Conservation (phyloP, 345 rosid genomes). For the Aethionema arabicum region DNA sequence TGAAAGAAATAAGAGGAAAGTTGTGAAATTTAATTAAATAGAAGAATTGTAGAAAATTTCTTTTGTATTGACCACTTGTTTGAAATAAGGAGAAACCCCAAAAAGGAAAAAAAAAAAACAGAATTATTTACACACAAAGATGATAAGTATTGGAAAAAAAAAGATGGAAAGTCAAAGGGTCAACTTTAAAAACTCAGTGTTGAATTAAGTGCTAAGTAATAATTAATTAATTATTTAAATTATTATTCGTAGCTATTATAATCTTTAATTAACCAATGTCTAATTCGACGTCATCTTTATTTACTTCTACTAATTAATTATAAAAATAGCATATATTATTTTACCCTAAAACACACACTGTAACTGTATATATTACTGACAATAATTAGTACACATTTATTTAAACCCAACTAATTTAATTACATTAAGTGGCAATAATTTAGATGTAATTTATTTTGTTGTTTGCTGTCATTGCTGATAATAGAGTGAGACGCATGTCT, state of each 20-base stretch:
- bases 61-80: slow-evolving; percentile 31
- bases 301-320: slow-evolving; percentile 4
- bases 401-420: too few species aligned
- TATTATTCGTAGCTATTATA: neutral
- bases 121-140: slow-evolving; percentile 14
- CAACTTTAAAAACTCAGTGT: slow-evolving; percentile 35
- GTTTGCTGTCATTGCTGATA: too few species aligned
- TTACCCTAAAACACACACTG: too few species aligned
- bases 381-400: too few species aligned
- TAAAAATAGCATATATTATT: too few species aligned
- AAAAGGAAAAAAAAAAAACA: slow-evolving; percentile 24
- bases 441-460: too few species aligned
- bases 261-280: slow-evolving; percentile 14
- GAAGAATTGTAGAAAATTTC: neutral
- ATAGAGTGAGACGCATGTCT: too few species aligned
- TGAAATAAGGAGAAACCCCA: slow-evolving; percentile 24
- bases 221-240: slow-evolving; percentile 14
- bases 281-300: slow-evolving; percentile 31
- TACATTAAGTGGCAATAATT: too few species aligned
- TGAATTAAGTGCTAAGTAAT: slow-evolving; percentile 30
- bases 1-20: slow-evolving; percentile 1
- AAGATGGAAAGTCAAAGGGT: slow-evolving; percentile 39
- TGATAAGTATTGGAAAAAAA: too few species aligned
- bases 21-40: slow-evolving; percentile 16
- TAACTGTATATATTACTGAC: too few species aligned